Percentiles rank a stretch among this genome's conserved stretches.
These are phyloP conservation scores for Hibiscus tridactylites DNA, from an alignment of 345 rosid genomes.

Conservation along the genomic window DNA sequence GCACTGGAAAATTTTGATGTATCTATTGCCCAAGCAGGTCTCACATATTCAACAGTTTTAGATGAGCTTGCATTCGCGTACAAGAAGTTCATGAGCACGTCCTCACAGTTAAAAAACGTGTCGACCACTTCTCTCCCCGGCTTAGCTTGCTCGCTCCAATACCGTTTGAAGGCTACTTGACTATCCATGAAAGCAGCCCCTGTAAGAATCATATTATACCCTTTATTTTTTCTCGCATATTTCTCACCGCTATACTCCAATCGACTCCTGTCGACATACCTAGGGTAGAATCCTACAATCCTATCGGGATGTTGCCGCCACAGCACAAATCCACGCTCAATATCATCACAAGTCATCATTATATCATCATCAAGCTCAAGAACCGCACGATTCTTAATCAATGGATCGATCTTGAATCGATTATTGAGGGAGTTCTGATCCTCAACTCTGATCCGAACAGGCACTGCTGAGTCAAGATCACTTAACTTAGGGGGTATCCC, in stretches of 20 bases:
- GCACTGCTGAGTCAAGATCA: constrained; percentile 77
- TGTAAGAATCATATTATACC: constrained; percentile 86
- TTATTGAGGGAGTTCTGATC: constrained; percentile 67
- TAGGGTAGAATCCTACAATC: constrained; percentile 90
- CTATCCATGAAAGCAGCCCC: constrained; percentile 90
- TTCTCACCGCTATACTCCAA: constrained; percentile 71
- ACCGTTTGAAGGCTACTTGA: constrained; percentile 50
- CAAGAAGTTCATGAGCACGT: constrained; percentile 67
- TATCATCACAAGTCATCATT: constrained; percentile 75
- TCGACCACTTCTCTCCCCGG: constrained; percentile 67
- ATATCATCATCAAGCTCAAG: constrained; percentile 97
- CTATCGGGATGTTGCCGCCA: constrained; percentile 88
- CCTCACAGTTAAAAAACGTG: constrained; percentile 75
- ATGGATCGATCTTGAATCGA: constrained; percentile 66
- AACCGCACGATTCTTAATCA: constrained; percentile 67
- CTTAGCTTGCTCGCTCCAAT: constrained; percentile 55
- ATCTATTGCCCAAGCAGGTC: constrained; percentile 76
- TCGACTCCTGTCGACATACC: constrained; percentile 42
- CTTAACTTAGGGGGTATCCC: constrained; percentile 56
- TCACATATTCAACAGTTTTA: constrained; percentile 69
- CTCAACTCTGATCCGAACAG: constrained; percentile 80
- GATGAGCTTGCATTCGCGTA: constrained; percentile 70
- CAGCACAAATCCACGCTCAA: constrained; percentile 76
- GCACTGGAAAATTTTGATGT: constrained; percentile 78
- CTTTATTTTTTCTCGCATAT: constrained; percentile 56